Evolutionary conservation across 306 rosid genomes (phyloP), one percentile per base, ranked within the genome.

Genomic region (Cajanus cajan): DNA sequence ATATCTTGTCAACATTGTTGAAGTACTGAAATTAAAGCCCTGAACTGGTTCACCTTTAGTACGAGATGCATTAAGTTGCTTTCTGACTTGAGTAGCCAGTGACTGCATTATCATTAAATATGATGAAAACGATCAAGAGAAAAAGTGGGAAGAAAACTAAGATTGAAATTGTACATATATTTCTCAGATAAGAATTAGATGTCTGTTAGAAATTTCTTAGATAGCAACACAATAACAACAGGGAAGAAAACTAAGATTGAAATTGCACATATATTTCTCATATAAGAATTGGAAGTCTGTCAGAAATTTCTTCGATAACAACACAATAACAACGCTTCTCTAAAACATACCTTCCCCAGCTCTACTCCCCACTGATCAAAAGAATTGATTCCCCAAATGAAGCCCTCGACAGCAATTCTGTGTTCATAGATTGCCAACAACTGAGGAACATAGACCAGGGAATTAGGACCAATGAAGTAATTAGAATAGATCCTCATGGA

Each of bases 331-430:
- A 14, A 4, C 10, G 15, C 21, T 61, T 61, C 45, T 74, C 34
- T 16, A 43, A 80, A 24, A 41, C 89, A 66, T 74, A 95, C 99
- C 99, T 93, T 95, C 62, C 99, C 99, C 64, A 93, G 81, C 87
- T 95, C 99, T 54, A 95, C 99, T 83, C 99, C 99, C 99, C 99
- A 95, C 69, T 95, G 99, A 67, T 93, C 99, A 77, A 95, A 95
- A 78, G 98, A 95, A 85, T 95, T 93, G 85, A 95, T 95, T 71
- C 93, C 96, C 99, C 99, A 95, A 57, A 93, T 10, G 70, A 95
- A 95, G 76, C 99, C 99, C 86, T 93, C 87, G 8, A 93, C 98
- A 47, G 98, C 97, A 85, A 95, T 64, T 85, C 98, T 93, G 85
- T 95, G 99, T 78, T 95, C 99, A 79, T 95, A 95, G 79, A 92